phyloP scores from a whole-genome alignment of 352 stramenopile genomes.

The Globisporangium abappressorium region DNA sequence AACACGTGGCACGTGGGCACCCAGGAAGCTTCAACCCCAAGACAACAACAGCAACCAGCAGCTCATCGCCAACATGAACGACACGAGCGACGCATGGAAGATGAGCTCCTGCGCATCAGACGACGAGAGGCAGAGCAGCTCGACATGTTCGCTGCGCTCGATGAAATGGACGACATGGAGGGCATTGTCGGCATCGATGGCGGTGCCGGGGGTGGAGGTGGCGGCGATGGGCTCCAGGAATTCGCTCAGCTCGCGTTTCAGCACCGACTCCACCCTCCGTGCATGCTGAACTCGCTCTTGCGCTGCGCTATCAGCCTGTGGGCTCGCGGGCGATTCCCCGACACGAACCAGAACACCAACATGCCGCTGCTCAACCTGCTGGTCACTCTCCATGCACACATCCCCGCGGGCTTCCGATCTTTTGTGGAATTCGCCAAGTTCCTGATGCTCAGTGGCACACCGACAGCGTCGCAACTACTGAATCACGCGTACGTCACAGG shows the following conservation, averaged over 20 bases:
- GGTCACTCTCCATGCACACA: conserved; percentile 26
- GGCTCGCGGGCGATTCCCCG: conserved; percentile 38
- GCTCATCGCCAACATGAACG: neutral
- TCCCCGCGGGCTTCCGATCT: conserved; percentile 40
- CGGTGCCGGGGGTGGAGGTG: neutral
- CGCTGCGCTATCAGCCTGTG: conserved; percentile 40
- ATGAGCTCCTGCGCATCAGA: conserved; percentile 19
- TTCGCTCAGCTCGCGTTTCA: conserved; percentile 10
- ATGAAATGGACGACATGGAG: conserved; percentile 12
- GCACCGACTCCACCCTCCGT: conserved; percentile 5
- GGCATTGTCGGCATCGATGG: neutral
- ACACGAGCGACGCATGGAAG: neutral
- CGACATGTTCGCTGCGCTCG: conserved; percentile 8
- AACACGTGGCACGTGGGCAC: conserved; percentile 7
- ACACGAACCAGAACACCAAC: conserved; percentile 18
- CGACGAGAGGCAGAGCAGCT: conserved; percentile 15
- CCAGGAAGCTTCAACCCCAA: neutral
- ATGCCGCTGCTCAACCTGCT: conserved; percentile 35
- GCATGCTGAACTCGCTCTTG: conserved; percentile 32
- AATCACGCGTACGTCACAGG: conserved; percentile 44
- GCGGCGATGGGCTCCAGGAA: neutral
- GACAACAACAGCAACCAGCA: neutral
- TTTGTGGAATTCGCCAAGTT: conserved; percentile 75
- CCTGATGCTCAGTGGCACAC: conserved; percentile 35
- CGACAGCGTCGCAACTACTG: conserved; percentile 42